Evolutionary conservation across 2,329 filamentous ascomycete genomes (phyloP).

Genomic region (Fusarium denticulatum): DNA sequence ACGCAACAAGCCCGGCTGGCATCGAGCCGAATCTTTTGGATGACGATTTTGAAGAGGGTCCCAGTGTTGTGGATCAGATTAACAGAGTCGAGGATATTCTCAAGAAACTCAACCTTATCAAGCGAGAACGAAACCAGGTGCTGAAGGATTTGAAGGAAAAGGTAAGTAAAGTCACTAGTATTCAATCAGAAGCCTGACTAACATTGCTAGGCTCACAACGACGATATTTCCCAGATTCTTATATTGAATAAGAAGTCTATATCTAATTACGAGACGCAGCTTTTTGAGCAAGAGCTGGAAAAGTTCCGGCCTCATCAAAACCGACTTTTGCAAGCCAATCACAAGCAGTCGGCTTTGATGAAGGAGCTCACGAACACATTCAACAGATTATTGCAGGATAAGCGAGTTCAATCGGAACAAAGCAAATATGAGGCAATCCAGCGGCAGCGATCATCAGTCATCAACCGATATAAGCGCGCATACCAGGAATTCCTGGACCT

Average conservation of each 20-base stretch:
- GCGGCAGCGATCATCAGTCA: slow-evolving; percentile 80
- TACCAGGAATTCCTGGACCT: slow-evolving; percentile 95
- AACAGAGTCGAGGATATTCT: slow-evolving; percentile 87
- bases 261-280: slow-evolving; percentile 86
- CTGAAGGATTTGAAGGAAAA: slow-evolving; percentile 98
- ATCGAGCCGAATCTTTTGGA: slow-evolving; percentile 85
- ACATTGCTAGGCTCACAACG: slow-evolving; percentile 79
- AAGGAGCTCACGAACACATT: slow-evolving; percentile 93
- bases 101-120: slow-evolving; percentile 90
- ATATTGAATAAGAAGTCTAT: slow-evolving; percentile 99
- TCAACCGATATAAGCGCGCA: slow-evolving; percentile 88
- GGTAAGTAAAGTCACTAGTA: slow-evolving; percentile 61
- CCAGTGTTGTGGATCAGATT: slow-evolving; percentile 90
- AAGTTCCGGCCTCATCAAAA: slow-evolving; percentile 96
- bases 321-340: slow-evolving; percentile 88
- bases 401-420: slow-evolving; percentile 91
- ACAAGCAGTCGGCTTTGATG: slow-evolving; percentile 93
- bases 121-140: slow-evolving; percentile 89
- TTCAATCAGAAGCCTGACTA: slow-evolving; percentile 10
- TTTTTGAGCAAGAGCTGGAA: slow-evolving; percentile 96
- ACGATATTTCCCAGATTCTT: slow-evolving; percentile 96
- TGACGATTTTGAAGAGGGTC: slow-evolving; percentile 84
- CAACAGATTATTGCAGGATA: slow-evolving; percentile 89
- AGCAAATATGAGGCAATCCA: slow-evolving; percentile 93
- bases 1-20: slow-evolving; percentile 67